Evolutionary conservation across 2,329 filamentous ascomycete species (phyloP), one percentile per base, ranked within the genome.

Genomic region (Lachnellula occidentalis): DNA sequence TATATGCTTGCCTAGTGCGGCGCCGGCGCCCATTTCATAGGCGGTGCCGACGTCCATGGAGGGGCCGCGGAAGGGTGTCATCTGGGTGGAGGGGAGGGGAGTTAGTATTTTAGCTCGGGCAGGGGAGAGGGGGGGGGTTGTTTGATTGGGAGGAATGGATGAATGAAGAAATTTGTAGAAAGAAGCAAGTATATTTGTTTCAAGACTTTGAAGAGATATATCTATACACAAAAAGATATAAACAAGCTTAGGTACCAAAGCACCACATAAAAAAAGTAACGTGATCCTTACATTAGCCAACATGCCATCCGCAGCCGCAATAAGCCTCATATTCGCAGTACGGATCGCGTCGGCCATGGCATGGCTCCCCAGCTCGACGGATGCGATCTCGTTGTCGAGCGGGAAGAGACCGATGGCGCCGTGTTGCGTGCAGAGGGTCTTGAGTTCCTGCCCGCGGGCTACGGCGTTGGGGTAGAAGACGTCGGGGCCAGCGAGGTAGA

Each of bases 401-500:
- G 63, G 63, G 36, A 61, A 65, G 12, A 65, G 55, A 2, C 63
- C 63, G 2, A 37, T n/a, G 15, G 56, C 49, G 11, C 50, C 54
- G 43, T 63, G 47, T 34, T 53, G 57, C 3, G 51, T 34, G 48
- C 61, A 65, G 15, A 62, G 34, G 7, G 45, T 21, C 48, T 65
- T 65, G 19, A 64, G 59, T 4, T 50, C 45, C 14, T 50, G 50
- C 36, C 61, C 63, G 37, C 54, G 50, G 14, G 53, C 56, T 3
- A 58, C 34, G 15, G 63, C 51, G n/a, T 59, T 48, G 2, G 49
- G 52, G 6, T 57, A 46, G 50, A 65, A 65, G n/a, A 65, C 63
- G 17, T 65, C 63, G 3, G 63, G 63, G 4, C 63, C 63, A 11
- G 61, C 63, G 41, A 65, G 61, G 46, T 65, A 65, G 41, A 65